phyloP scores from a whole-genome alignment of 2,329 filamentous ascomycete genomes.

The Claviceps purpurea region DNA sequence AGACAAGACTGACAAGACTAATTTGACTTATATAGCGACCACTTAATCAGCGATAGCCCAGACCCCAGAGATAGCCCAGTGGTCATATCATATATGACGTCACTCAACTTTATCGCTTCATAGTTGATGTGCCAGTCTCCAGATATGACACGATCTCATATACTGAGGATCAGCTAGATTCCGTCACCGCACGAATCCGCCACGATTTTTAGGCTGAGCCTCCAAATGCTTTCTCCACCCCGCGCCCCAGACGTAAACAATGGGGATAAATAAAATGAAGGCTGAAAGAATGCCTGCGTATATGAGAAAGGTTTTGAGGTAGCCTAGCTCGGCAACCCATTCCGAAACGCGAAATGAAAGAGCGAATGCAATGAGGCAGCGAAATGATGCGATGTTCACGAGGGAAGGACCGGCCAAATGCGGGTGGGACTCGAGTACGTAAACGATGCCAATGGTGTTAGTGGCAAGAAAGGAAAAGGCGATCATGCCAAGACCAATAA shows the following conservation, averaged over 20 bases:
- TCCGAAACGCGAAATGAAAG: constrained; percentile 3
- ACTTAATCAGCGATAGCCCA: too few species aligned
- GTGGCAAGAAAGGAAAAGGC: constrained; percentile 3
- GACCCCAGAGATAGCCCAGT: too few species aligned
- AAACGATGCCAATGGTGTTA: constrained; percentile 4
- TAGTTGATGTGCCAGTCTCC: neutral
- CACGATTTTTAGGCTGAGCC: constrained; percentile 11
- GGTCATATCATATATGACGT: too few species aligned
- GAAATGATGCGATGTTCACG: constrained; percentile 1
- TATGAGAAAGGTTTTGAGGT: constrained; percentile 1
- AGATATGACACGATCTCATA: neutral
- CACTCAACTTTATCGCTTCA: too few species aligned
- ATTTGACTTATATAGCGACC: too few species aligned
- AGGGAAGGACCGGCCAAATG: constrained; percentile 1
- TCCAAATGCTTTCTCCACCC: neutral
- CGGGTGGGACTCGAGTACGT: constrained; percentile 1
- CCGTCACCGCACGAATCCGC: neutral
- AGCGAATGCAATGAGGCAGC: neutral
- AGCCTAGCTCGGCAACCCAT: constrained; percentile 2
- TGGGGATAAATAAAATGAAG: neutral
- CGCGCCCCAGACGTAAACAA: neutral
- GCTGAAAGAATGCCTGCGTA: neutral
- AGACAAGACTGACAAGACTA: too few species aligned
- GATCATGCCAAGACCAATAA: neutral
- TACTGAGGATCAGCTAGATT: neutral